Conservation (phyloP, 2,329 filamentous ascomycete species). For the Aureobasidium vineae region DNA sequence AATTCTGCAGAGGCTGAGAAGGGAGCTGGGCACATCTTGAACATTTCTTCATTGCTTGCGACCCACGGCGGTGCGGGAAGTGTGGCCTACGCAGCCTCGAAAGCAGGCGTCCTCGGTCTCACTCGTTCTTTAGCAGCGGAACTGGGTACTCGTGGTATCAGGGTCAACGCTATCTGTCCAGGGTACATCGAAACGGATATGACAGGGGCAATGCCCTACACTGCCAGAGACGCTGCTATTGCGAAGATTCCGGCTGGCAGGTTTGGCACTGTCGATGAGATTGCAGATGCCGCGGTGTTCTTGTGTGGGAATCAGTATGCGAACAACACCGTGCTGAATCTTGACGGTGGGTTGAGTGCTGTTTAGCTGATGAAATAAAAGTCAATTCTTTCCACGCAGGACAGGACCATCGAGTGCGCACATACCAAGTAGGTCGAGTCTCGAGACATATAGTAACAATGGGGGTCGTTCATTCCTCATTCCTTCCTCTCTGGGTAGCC, state of each 20-base stretch:
- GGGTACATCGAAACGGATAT: constrained; percentile 33
- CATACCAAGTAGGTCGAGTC: no score
- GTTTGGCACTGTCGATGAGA: constrained; percentile 49
- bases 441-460: no score
- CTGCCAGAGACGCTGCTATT: constrained; percentile 44
- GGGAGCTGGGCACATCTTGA: constrained; percentile 59
- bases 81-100: constrained; percentile 45
- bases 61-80: constrained; percentile 65
- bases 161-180: constrained; percentile 59
- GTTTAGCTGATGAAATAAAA: no score
- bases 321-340: constrained; percentile 81
- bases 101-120: constrained; percentile 30
- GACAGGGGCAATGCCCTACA: constrained; percentile 47
- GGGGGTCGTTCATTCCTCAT: no score
- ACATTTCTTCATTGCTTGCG: constrained; percentile 74
- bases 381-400: no score
- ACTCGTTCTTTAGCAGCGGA: constrained; percentile 30
- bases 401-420: no score
- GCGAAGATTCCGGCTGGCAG: constrained; percentile 45
- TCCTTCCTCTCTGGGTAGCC: no score
- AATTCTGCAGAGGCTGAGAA: constrained; percentile 31
- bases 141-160: constrained; percentile 57
- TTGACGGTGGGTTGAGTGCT: constrained; percentile 81
- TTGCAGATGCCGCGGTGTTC: constrained; percentile 53
- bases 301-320: constrained; percentile 70